Evolutionary conservation across 2,329 filamentous ascomycete species (phyloP), one percentile per base, ranked within the genome.

Genomic region (Neophaeococcomyces mojaviensis): DNA sequence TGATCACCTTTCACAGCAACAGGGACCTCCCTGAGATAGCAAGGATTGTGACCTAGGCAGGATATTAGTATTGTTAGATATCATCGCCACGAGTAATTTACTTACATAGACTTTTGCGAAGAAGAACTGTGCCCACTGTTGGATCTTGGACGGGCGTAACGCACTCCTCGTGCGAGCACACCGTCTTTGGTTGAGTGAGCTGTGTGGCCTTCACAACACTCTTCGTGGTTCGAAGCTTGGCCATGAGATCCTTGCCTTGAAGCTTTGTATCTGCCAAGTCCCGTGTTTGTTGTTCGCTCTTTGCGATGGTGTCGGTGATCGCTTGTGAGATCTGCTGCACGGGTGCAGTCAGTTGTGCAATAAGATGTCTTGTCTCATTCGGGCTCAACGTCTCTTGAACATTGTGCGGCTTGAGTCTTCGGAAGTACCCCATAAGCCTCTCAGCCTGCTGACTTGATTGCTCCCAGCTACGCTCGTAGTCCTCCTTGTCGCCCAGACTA

Each of bases 301-400:
- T 22, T 1, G 50, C 49, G 33, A 67, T 66, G 41, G 55, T 67
- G 4, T 42, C 49, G 9, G 56, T 45, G 32, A 68, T 68, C 4
- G 46, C 44, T 39, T 63, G 57, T 2, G 63, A 55, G 9, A 68
- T 63, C 3, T 60, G 53, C 3, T 64, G 60, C 59, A 69, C 67
- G 3, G 67, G 66, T 44, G 60, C 58, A 0, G 65, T 68, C 36
- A 70, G 46, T 44, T 61, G 53, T 1, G 54, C 44, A 20, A 70
- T 66, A 16, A 67, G 30, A 20, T 64, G 48, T 0, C 67, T 58
- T 1, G 64, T 61, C 30, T 61, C 56, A 44, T 70, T 68, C 12
- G 70, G 49, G 39, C 61, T 68, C 15, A 68, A n/a, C 0, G 68
- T 69, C 31, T 55, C 65, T 12, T 58, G 58, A 18, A 67, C 59